Evolutionary conservation across 371 early-diverging fungal genomes (phyloP).

Genomic region (Rozella allomycis): DNA sequence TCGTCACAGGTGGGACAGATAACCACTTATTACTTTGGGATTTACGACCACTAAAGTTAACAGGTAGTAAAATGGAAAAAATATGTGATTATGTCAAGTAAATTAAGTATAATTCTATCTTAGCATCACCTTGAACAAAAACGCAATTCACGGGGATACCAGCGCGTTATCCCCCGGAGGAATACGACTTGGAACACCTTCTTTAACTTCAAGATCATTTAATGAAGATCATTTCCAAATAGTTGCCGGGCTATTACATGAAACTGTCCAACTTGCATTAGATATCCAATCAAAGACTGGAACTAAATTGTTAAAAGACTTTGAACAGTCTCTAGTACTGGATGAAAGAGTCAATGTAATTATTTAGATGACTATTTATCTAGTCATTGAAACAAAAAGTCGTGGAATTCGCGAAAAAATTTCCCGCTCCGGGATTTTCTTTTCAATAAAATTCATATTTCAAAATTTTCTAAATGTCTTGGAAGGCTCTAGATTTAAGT

Average conservation of each 20-base stretch:
- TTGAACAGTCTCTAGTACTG: constrained; percentile 47
- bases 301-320: constrained; percentile 84
- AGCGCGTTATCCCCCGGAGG: constrained; percentile 78
- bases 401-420: constrained; percentile 61
- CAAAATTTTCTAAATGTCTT: no score
- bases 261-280: constrained; percentile 72
- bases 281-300: constrained; percentile 50
- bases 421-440: constrained; percentile 70
- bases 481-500: no score
- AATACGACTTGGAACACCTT: constrained; percentile 64
- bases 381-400: constrained; percentile 62
- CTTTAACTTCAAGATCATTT: constrained; percentile 74
- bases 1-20: constrained; percentile 8
- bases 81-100: constrained; percentile 76
- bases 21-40: constrained; percentile 4
- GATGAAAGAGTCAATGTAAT: constrained; percentile 26
- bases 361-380: constrained; percentile 8
- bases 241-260: constrained; percentile 64
- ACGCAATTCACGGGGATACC: constrained; percentile 73
- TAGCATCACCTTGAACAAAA: constrained; percentile 78
- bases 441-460: neutral
- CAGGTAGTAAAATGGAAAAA: constrained; percentile 76
- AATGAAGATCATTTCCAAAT: constrained; percentile 61
- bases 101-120: constrained; percentile 3
- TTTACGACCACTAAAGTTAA: constrained; percentile 12